A percentile compares a stretch with the other conserved stretches of the same genome.
These are phyloP conservation scores for Clonostachys sp. DNA, from an alignment of 2,329 filamentous ascomycete species.

Conservation along the genomic window DNA sequence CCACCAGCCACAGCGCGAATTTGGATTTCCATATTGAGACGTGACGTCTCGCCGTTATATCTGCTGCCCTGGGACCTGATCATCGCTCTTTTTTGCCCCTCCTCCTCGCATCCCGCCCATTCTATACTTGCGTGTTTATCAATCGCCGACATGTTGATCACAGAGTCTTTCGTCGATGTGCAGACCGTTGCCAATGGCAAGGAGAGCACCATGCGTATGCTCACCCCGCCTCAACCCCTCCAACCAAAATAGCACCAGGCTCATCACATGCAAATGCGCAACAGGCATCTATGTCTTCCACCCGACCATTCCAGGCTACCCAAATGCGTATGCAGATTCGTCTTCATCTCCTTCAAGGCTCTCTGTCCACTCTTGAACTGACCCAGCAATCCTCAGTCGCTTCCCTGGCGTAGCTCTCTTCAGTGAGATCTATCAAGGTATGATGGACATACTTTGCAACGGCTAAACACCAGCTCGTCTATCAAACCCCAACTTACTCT, in stretches of 20 bases:
- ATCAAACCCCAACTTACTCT: neutral
- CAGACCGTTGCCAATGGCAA: conserved; percentile 46
- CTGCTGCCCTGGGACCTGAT: too few species aligned
- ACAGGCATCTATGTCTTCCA: conserved; percentile 87
- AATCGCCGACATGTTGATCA: conserved; percentile 41
- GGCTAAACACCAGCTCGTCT: too few species aligned
- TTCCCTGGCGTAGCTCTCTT: conserved; percentile 88
- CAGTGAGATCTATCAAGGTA: conserved; percentile 94
- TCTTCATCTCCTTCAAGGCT: too few species aligned
- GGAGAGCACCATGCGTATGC: conserved; percentile 47
- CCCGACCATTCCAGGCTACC: conserved; percentile 78
- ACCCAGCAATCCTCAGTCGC: conserved; percentile 23
- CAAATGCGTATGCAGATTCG: conserved; percentile 62
- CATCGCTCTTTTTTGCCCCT: too few species aligned
- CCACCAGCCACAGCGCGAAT: neutral
- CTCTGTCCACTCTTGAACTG: neutral
- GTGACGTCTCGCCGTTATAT: too few species aligned
- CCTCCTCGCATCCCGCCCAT: neutral
- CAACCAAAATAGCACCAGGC: conserved; percentile 2
- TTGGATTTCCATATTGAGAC: too few species aligned
- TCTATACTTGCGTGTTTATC: neutral
- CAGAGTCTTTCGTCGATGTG: conserved; percentile 48
- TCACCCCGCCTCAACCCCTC: neutral
- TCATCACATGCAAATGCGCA: neutral
- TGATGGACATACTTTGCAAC: conserved; percentile 1